A percentile compares a stretch with the other conserved stretches of the same genome.
Conservation (phyloP, 2,329 filamentous ascomycete genomes). For the Dothistroma pini region DNA sequence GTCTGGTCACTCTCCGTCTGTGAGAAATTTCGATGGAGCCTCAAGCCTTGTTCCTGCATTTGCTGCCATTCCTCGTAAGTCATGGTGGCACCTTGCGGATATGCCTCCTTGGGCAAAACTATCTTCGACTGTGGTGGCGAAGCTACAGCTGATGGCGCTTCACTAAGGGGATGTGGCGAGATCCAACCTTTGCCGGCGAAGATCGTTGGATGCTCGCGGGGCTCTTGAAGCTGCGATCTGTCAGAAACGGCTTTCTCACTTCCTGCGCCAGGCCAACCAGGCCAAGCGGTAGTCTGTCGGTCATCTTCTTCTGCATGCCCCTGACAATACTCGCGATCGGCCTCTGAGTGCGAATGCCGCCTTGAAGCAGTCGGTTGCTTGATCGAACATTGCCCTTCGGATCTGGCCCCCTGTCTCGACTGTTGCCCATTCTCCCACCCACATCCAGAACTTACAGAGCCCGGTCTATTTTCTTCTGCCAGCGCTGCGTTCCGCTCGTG, state of each 20-base stretch:
- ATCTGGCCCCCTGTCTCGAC: background rate
- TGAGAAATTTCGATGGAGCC: conserved; percentile 20
- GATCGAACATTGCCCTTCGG: background rate
- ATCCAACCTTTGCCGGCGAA: conserved; percentile 35
- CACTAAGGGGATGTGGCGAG: conserved; percentile 33
- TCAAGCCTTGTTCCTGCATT: conserved; percentile 22
- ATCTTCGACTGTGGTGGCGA: conserved; percentile 27
- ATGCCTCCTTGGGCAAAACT: conserved; percentile 19
- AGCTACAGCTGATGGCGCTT: conserved; percentile 15
- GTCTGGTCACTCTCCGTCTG: conserved; percentile 22
- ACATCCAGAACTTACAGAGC: background rate
- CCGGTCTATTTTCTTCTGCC: background rate
- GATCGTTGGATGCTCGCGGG: conserved; percentile 16
- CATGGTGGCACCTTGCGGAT: conserved; percentile 21
- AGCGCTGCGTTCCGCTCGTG: background rate
- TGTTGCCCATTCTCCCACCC: background rate
- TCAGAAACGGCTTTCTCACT: background rate
- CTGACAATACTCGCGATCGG: background rate
- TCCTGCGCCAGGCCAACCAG: background rate
- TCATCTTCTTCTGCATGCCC: background rate
- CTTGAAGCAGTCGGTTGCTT: background rate
- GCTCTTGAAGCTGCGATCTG: background rate
- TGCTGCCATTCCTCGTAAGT: conserved; percentile 31
- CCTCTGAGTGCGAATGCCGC: background rate
- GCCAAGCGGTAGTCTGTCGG: background rate